Conservation (phyloP, 2,329 filamentous ascomycete genomes). For the Fusarium algeriense region DNA sequence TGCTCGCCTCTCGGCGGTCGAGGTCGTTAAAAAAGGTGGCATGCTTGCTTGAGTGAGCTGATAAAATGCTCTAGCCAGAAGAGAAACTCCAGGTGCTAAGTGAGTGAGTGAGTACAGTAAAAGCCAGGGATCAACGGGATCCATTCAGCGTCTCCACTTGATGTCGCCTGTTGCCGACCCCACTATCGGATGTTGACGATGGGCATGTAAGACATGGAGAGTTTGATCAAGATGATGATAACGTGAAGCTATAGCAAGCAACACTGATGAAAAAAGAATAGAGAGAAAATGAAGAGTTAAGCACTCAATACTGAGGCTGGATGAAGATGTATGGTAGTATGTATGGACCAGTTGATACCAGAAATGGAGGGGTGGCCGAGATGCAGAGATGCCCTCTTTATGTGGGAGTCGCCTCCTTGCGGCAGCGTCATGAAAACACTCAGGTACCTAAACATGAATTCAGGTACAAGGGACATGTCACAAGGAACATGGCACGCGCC, state of each 20-base stretch:
- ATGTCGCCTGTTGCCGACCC: slow-evolving; percentile 48
- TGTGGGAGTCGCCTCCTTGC: slow-evolving; percentile 40
- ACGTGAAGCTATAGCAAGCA: slow-evolving; percentile 28
- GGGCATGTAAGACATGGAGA: slow-evolving; percentile 37
- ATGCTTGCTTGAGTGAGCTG: slow-evolving; percentile 45
- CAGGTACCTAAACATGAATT: slow-evolving; percentile 36
- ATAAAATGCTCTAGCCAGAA: slow-evolving; percentile 21
- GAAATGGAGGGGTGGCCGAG: slow-evolving; percentile 25
- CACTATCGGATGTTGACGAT: slow-evolving; percentile 48
- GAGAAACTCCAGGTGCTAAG: background rate
- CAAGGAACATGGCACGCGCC: slow-evolving; percentile 36
- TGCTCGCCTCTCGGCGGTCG: slow-evolving; percentile 38
- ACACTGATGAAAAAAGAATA: background rate
- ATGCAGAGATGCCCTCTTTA: slow-evolving; percentile 42
- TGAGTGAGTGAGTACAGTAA: background rate
- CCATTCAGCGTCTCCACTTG: slow-evolving; percentile 43
- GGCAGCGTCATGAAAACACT: slow-evolving; percentile 24
- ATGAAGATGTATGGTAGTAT: slow-evolving; percentile 1
- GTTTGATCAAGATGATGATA: slow-evolving; percentile 4
- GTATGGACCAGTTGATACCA: slow-evolving; percentile 9
- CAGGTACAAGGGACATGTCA: slow-evolving; percentile 37
- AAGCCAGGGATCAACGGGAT: slow-evolving; percentile 38
- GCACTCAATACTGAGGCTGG: background rate
- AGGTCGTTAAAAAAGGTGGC: slow-evolving; percentile 41
- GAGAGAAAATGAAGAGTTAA: background rate